Conservation (phyloP, 495 filamentous ascomycete genomes). For the Penicillium goetzii region DNA sequence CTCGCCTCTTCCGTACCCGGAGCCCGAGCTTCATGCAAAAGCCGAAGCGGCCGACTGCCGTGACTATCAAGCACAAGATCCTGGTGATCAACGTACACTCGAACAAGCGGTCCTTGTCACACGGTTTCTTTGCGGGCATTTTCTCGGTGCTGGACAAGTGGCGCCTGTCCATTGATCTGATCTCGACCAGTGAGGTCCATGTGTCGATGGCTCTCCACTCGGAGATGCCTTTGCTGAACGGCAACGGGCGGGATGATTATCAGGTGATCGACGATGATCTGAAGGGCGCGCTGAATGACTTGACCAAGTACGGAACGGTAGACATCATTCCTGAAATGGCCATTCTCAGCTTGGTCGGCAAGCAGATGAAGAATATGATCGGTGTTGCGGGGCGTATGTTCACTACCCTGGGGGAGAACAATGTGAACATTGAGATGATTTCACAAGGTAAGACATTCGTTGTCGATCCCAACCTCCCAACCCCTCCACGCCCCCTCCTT, state of each 20-base stretch:
- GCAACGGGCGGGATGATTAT: conserved; percentile 62
- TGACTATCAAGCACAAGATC: conserved; percentile 94
- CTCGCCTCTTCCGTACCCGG: conserved; percentile 51
- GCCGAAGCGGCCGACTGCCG: conserved; percentile 81
- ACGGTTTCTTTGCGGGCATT: conserved; percentile 89
- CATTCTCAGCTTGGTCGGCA: conserved; percentile 88
- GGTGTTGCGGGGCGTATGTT: conserved; percentile 92
- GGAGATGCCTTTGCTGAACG: conserved; percentile 54
- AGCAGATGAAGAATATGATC: conserved; percentile 93
- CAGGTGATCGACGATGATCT: conserved; percentile 67
- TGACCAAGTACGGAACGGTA: conserved; percentile 78
- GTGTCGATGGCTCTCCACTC: conserved; percentile 94
- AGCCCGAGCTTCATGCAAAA: conserved; percentile 52
- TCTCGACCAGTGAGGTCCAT: conserved; percentile 92
- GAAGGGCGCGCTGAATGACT: conserved; percentile 66
- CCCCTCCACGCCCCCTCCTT: conserved; percentile 11
- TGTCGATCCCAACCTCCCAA: conserved; percentile 10
- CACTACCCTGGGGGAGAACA: conserved; percentile 81
- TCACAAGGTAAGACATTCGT: conserved; percentile 73
- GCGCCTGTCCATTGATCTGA: conserved; percentile 84
- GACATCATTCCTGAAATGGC: conserved; percentile 86
- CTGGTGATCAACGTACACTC: conserved; percentile 93
- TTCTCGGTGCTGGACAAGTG: conserved; percentile 83
- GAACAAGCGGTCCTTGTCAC: conserved; percentile 83
- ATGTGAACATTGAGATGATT: conserved; percentile 97